Conservation (phyloP, 106 monocot genomes). For the Iris macrosiphon region DNA sequence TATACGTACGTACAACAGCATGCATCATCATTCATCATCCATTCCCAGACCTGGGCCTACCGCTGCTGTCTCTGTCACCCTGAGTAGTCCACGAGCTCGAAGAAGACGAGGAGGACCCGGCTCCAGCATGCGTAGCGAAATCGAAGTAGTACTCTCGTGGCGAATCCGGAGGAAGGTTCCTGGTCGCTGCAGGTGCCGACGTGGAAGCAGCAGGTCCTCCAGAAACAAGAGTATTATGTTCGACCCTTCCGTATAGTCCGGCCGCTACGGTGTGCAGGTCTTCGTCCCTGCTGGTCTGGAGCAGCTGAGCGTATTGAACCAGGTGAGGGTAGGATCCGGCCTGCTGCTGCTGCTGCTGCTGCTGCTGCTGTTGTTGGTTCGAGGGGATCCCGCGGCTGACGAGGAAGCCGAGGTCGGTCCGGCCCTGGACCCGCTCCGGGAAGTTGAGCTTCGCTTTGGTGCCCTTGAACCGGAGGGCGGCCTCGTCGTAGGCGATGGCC, state of each 20-base stretch:
- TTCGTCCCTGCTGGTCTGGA: slow-evolving; percentile 23
- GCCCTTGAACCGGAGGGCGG: slow-evolving; percentile 59
- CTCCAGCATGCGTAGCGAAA: neutral
- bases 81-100: neutral
- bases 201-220: neutral
- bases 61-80: neutral
- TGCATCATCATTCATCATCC: too few relatives aligned
- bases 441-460: slow-evolving; percentile 85
- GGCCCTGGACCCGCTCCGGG: slow-evolving; percentile 58
- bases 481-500: slow-evolving; percentile 55
- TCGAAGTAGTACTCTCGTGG: neutral
- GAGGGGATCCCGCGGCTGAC: slow-evolving; percentile 14
- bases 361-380: neutral
- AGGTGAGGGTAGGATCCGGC: slow-evolving; percentile 35
- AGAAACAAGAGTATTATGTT: neutral
- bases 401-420: slow-evolving; percentile 40
- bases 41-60: neutral
- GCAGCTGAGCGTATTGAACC: slow-evolving; percentile 42
- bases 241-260: slow-evolving; percentile 3
- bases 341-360: neutral
- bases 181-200: neutral
- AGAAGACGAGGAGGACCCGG: neutral
- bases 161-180: neutral
- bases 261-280: slow-evolving; percentile 7
- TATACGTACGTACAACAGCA: too few relatives aligned